A percentile compares a stretch with the other conserved stretches of the same genome.
These are phyloP conservation scores for Pythium aristosporum DNA, from an alignment of 352 stramenopile species.

Conservation along the genomic window DNA sequence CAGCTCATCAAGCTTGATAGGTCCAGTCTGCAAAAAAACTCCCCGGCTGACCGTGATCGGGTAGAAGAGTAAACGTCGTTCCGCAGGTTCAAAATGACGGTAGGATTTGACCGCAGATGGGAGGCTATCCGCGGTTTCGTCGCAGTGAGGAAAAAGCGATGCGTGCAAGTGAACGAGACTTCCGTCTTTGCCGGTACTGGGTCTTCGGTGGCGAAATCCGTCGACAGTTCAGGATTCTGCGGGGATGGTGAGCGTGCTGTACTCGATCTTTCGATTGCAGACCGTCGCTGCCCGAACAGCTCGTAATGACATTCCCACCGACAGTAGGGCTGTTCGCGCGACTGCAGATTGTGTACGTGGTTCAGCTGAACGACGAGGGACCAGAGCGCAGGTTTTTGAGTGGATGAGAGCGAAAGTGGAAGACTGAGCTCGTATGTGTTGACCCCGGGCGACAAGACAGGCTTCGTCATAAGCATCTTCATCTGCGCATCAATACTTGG, in stretches of 20 bases:
- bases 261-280: slow-evolving; percentile 45
- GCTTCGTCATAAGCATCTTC: slow-evolving; percentile 48
- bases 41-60: slow-evolving; percentile 35
- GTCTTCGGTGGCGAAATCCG: background rate
- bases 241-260: background rate
- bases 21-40: slow-evolving; percentile 50
- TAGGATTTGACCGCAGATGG: slow-evolving; percentile 36
- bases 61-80: slow-evolving; percentile 79
- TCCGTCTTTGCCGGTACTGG: background rate
- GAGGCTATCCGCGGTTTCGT: slow-evolving; percentile 32
- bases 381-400: slow-evolving; percentile 40
- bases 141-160: slow-evolving; percentile 58
- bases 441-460: slow-evolving; percentile 37
- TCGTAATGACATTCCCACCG: slow-evolving; percentile 76
- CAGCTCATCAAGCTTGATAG: slow-evolving; percentile 36
- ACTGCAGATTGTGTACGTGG: slow-evolving; percentile 62
- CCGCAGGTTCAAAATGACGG: slow-evolving; percentile 42
- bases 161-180: slow-evolving; percentile 63
- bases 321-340: slow-evolving; percentile 52
- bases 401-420: background rate
- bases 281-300: slow-evolving; percentile 53
- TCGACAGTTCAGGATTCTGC: background rate
- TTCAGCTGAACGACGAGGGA: slow-evolving; percentile 55
- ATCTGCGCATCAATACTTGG: slow-evolving; percentile 45
- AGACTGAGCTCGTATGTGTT: background rate